Base-by-base conservation (phyloP, 2,329 filamentous ascomycete genomes). In the Aureobasidium sp. region DNA sequence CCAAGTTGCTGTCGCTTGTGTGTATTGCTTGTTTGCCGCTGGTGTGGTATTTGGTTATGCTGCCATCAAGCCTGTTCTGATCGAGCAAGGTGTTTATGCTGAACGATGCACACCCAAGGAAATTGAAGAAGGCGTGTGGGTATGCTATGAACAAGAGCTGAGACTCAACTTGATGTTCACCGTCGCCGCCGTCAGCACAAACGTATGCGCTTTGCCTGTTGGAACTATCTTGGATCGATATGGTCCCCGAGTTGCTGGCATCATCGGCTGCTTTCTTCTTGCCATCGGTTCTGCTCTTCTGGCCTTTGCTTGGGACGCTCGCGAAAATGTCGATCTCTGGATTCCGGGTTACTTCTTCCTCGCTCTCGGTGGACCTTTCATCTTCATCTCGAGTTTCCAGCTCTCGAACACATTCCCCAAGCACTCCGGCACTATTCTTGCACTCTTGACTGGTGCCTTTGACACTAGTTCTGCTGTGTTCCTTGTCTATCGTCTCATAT, bases 151-250 rank as follows among this genome's bases (percentile, higher is more conserved):
- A 64, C 84, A 87, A 68, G 82, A 84, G 67, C 72, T 84, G 61
- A 72, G 79, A 63, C 81, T 96, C 62, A 96, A 96, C 73, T 78
- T 96, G 67, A 96, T 96, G 89, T 96, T 96, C 79, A 95, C 91
- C 6, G 83, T 91, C 44, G 91, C 91, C 14, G 91, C 91, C 15
- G 91, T 96, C 11, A 88, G 84, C 7, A 95, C 91, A 42, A 96
- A 96, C 69, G 88, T 96, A 14, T 90, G 86, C 44, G 91, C 92
- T 14, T 80, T 96, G 7, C 90, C 91, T 2, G 86, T 96, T 12
- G 92, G 92, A 49, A 89, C 90, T 2, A 87, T 96, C 48, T 82
- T 96, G 25, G 92, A 96, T 75, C 82, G 85, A 65, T 92, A 84
- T 70, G 92, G 92, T 1, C 92, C 92, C 15, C 83, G 88, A 61